phyloP scores from a whole-genome alignment of 2,329 filamentous ascomycete species.

The Penicillium brasilianum region DNA sequence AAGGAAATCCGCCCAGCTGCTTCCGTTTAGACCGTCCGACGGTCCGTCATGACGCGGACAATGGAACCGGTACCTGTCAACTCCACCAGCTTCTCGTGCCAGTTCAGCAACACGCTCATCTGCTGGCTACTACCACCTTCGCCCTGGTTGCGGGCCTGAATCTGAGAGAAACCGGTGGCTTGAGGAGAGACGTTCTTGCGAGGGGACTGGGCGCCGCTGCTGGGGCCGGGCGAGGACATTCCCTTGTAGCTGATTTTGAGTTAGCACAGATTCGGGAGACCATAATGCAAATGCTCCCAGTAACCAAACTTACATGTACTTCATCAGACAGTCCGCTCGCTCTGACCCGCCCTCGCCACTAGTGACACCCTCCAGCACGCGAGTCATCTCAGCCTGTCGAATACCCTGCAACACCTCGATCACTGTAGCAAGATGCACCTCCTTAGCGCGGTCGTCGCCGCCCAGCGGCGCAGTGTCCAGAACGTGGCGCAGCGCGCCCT shows the following conservation, averaged over 20 bases:
- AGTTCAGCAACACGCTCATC: conserved; percentile 96
- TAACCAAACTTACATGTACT: conserved; percentile 78
- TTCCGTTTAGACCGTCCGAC: conserved; percentile 73
- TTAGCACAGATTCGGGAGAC: conserved; percentile 10
- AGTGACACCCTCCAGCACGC: conserved; percentile 82
- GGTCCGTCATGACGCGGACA: conserved; percentile 93
- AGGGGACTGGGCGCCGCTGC: conserved; percentile 53
- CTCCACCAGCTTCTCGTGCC: conserved; percentile 98
- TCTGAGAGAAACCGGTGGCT: conserved; percentile 86
- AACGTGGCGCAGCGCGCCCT: conserved; percentile 82
- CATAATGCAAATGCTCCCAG: not conserved
- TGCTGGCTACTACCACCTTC: conserved; percentile 76
- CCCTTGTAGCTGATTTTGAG: conserved; percentile 77
- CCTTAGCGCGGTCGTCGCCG: conserved; percentile 64
- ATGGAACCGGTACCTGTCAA: conserved; percentile 91
- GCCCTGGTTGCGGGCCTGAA: conserved; percentile 62
- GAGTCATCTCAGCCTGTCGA: conserved; percentile 93
- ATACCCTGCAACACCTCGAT: conserved; percentile 95
- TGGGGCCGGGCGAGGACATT: conserved; percentile 63
- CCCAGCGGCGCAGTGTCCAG: conserved; percentile 81
- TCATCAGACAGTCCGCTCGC: conserved; percentile 91
- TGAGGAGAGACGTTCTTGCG: conserved; percentile 69
- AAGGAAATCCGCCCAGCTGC: conserved; percentile 16
- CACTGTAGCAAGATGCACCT: conserved; percentile 84
- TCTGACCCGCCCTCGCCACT: conserved; percentile 78